Evolutionary conservation across 805 yeast genomes (phyloP).

Genomic region (Yamadazyma takamatsuzukensis): DNA sequence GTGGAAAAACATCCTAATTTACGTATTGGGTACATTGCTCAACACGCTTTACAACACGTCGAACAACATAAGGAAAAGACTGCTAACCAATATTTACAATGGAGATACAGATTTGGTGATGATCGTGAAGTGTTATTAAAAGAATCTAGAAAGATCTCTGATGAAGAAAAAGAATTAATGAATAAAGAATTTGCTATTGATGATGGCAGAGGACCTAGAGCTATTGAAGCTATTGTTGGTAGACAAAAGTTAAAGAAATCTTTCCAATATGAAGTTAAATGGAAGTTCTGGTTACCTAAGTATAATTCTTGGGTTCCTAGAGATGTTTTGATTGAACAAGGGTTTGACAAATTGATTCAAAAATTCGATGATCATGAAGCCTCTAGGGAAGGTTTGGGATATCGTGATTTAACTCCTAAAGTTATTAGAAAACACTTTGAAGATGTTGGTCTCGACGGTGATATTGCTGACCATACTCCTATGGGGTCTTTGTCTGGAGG

Average conservation of each 20-base stretch:
- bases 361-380: slow-evolving; percentile 47
- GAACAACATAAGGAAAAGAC: slow-evolving; percentile 97
- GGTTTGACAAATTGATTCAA: slow-evolving; percentile 41
- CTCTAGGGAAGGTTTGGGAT: slow-evolving; percentile 47
- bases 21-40: slow-evolving; percentile 98
- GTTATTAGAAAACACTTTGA: slow-evolving; percentile 96
- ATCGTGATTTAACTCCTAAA: slow-evolving; percentile 64
- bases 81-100: slow-evolving; percentile 94
- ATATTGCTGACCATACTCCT: slow-evolving; percentile 97
- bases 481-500: slow-evolving; percentile 97
- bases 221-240: slow-evolving; percentile 92
- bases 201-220: slow-evolving; percentile 87
- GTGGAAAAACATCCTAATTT: slow-evolving; percentile 98
- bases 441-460: slow-evolving; percentile 96
- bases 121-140: slow-evolving; percentile 94
- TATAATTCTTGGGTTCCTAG: slow-evolving; percentile 91
- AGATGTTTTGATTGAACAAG: slow-evolving; percentile 71
- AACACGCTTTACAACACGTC: slow-evolving; percentile 96
- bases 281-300: slow-evolving; percentile 84
- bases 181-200: slow-evolving; percentile 70
- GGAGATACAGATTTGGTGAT: slow-evolving; percentile 98
- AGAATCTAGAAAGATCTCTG: slow-evolving; percentile 85
- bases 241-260: slow-evolving; percentile 95
- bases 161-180: slow-evolving; percentile 71
- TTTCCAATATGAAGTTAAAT: slow-evolving; percentile 94